These are phyloP conservation scores for Knoxdaviesia proteae DNA, from an alignment of 2,329 filamentous ascomycete species.

Conservation along the genomic window DNA sequence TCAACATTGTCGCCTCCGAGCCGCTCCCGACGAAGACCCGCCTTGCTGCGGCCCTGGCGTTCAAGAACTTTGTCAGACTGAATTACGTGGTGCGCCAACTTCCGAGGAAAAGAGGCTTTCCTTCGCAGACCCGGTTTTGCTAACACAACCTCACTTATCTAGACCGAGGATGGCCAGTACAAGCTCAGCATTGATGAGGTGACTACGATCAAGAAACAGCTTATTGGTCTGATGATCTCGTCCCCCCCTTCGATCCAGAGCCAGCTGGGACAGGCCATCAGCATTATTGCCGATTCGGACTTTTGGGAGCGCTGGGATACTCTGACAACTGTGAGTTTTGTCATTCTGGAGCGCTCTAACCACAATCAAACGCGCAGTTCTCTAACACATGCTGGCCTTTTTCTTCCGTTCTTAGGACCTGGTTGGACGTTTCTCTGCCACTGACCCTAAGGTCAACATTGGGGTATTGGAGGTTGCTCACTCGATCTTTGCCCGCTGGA, in stretches of 20 bases:
- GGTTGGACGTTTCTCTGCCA: constrained; percentile 63
- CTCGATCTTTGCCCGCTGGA: constrained; percentile 93
- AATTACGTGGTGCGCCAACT: constrained; percentile 56
- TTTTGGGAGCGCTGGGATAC: constrained; percentile 95
- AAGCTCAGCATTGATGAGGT: constrained; percentile 73
- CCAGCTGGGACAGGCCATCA: constrained; percentile 90
- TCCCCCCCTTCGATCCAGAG: constrained; percentile 74
- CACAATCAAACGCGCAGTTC: neutral
- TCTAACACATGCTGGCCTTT: too few relatives aligned
- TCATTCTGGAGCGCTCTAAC: neutral
- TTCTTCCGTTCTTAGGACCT: constrained; percentile 39
- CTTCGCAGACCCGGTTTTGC: neutral
- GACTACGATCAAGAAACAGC: constrained; percentile 73
- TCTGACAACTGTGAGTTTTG: constrained; percentile 32
- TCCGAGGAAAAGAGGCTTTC: neutral
- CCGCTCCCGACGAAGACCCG: constrained; percentile 56
- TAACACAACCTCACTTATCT: constrained; percentile 1
- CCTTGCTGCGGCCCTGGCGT: constrained; percentile 74
- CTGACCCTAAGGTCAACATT: constrained; percentile 69
- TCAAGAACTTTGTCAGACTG: constrained; percentile 94
- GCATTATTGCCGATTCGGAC: constrained; percentile 91
- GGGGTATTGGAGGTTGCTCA: constrained; percentile 94
- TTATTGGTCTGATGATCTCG: constrained; percentile 91
- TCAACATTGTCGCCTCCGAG: constrained; percentile 72
- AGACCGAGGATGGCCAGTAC: constrained; percentile 86